phyloP scores from a whole-genome alignment of 352 stramenopile species.

The Phytophthora chlamydospora region DNA sequence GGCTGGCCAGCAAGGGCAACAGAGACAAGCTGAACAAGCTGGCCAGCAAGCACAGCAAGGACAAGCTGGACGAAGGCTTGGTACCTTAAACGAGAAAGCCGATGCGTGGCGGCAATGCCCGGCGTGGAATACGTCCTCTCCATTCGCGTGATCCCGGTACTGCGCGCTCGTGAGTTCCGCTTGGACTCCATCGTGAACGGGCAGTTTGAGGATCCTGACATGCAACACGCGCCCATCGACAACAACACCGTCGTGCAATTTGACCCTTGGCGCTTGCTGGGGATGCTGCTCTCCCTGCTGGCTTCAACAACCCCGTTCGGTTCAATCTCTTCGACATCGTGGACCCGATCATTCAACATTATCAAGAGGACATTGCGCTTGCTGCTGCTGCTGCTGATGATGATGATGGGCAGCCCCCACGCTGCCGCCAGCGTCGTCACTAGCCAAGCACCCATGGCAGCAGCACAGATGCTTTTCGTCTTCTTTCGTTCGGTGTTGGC shows the following conservation, averaged over 20 bases:
- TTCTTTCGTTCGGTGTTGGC: no score
- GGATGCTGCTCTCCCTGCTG: conserved; percentile 1
- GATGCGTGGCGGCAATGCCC: conserved; percentile 12
- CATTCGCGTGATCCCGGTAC: not conserved
- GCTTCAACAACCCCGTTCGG: conserved; percentile 10
- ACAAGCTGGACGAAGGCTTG: not conserved
- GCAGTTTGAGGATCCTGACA: conserved; percentile 7
- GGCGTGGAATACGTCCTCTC: conserved; percentile 13
- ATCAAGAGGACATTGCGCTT: no score
- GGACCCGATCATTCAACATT: no score
- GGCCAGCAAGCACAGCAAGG: not conserved
- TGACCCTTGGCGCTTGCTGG: conserved; percentile 11
- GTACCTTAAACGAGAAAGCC: not conserved
- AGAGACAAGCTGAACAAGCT: not conserved
- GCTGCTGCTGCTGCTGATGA: not conserved
- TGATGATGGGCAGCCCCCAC: conserved; percentile 2
- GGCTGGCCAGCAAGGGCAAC: no score
- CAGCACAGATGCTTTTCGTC: no score
- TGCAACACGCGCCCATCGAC: not conserved
- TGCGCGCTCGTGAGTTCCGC: conserved; percentile 4
- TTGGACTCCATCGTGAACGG: conserved; percentile 16
- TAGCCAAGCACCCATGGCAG: no score
- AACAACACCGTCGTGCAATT: not conserved
- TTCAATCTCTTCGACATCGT: conserved; percentile 8
- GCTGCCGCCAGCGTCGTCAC: not conserved